Conservation (phyloP, 805 yeast genomes). For the Saccharomycopsis selenospora region DNA sequence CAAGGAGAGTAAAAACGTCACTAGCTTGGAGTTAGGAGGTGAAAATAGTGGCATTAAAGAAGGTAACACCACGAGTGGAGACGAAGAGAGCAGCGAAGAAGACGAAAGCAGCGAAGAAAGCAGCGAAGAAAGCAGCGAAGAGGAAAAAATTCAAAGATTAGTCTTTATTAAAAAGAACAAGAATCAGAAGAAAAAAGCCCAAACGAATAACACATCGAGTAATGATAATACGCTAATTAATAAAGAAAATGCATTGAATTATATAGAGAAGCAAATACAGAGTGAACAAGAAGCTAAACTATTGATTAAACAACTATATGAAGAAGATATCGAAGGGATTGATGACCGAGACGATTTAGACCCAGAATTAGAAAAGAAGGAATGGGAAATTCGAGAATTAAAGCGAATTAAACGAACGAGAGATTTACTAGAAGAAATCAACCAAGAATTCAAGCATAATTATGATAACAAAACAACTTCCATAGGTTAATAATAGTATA, state of each 20-base stretch:
- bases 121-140: constrained; percentile 21
- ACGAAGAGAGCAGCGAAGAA: constrained; percentile 26
- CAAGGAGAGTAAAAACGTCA: no score
- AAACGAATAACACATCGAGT: constrained; percentile 23
- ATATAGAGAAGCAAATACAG: constrained; percentile 25
- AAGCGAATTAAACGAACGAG: constrained; percentile 54
- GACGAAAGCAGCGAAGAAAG: constrained; percentile 30
- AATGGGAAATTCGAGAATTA: constrained; percentile 65
- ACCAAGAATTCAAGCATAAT: constrained; percentile 28
- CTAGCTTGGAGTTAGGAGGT: no score
- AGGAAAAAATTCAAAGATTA: constrained; percentile 23
- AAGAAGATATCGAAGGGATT: constrained; percentile 28
- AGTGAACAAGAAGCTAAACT: constrained; percentile 28
- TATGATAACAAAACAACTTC: neutral
- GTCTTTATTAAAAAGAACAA: constrained; percentile 36
- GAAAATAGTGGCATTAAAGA: no score
- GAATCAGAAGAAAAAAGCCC: constrained; percentile 25
- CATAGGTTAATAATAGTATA: no score
- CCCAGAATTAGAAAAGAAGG: constrained; percentile 62
- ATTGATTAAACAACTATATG: constrained; percentile 23
- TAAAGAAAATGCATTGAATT: constrained; percentile 20
- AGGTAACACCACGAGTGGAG: constrained; percentile 25
- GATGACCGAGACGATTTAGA: constrained; percentile 60
- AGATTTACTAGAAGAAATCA: constrained; percentile 40
- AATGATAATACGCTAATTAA: constrained; percentile 23